These are phyloP conservation scores for Ustilago esculenta DNA, from an alignment of 1,284 basidiomycete genomes.

Conservation along the genomic window DNA sequence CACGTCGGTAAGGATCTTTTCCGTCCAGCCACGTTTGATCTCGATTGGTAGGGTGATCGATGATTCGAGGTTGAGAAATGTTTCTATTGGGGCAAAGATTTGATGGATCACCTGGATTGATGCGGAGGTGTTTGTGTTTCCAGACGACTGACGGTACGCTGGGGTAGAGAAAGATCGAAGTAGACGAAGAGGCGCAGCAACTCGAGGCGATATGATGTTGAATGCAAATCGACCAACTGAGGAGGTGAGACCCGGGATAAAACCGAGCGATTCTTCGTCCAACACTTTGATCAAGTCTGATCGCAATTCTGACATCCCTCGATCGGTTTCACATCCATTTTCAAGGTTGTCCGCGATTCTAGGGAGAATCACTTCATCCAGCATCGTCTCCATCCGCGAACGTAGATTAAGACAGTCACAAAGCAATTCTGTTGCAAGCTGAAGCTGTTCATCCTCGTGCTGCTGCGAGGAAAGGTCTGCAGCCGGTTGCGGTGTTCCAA, in stretches of 20 bases:
- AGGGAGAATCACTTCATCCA: constrained; percentile 4
- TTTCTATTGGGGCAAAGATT: constrained; percentile 21
- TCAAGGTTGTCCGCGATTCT: not conserved
- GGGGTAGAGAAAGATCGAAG: constrained; percentile 86
- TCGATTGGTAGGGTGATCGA: not conserved
- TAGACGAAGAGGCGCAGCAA: constrained; percentile 83
- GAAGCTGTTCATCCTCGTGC: constrained; percentile 24
- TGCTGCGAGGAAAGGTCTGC: constrained; percentile 13
- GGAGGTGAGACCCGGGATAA: constrained; percentile 13
- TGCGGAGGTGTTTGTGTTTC: not conserved
- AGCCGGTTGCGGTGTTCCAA: constrained; percentile 27
- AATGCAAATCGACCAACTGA: constrained; percentile 13
- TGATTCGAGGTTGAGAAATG: constrained; percentile 4
- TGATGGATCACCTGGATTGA: constrained; percentile 22
- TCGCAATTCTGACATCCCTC: constrained; percentile 3
- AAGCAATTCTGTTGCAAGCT: not conserved
- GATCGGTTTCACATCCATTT: not conserved
- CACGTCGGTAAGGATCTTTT: constrained; percentile 26
- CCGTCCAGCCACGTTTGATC: constrained; percentile 13
- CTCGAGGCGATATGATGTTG: constrained; percentile 77
- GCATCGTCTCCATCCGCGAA: not conserved
- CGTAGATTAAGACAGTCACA: constrained; percentile 11
- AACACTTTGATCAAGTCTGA: constrained; percentile 11
- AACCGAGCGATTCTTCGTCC: constrained; percentile 22
- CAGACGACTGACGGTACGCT: constrained; percentile 72